Percentiles rank a stretch among this genome's conserved stretches.
Conservation (phyloP, 371 early-diverging fungal species). For the Lichtheimia hyalospora region DNA sequence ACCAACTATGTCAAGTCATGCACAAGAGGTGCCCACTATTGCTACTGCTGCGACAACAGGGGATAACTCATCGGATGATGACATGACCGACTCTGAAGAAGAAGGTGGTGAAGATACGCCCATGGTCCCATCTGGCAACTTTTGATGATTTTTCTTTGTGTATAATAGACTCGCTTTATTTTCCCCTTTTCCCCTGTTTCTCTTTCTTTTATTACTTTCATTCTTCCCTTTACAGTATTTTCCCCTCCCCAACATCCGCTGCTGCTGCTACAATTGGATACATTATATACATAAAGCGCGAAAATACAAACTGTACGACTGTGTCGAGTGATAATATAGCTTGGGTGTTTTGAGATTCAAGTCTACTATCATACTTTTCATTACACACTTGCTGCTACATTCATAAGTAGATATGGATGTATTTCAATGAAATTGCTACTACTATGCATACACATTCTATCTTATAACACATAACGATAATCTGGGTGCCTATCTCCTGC, state of each 20-base stretch:
- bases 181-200: neutral
- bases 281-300: no score
- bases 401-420: neutral
- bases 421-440: neutral
- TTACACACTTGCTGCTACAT: no score
- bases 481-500: conserved; percentile 49
- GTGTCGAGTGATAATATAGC: no score
- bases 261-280: no score
- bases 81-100: conserved; percentile 3
- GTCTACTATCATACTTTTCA: no score
- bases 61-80: neutral
- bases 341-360: no score
- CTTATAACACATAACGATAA: conserved; percentile 35
- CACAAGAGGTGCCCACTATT: no score
- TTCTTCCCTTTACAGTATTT: neutral
- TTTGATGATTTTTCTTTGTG: neutral
- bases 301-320: neutral
- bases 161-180: neutral
- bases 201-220: neutral
- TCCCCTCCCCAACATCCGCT: no score
- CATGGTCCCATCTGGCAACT: conserved; percentile 1
- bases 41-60: no score
- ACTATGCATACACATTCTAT: neutral
- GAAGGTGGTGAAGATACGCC: conserved; percentile 1
- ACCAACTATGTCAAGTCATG: no score